Percentiles rank a stretch among this genome's conserved stretches.
These are phyloP conservation scores for Choanephora cucurbitarum DNA, from an alignment of 371 early-diverging fungal species.

Conservation along the genomic window DNA sequence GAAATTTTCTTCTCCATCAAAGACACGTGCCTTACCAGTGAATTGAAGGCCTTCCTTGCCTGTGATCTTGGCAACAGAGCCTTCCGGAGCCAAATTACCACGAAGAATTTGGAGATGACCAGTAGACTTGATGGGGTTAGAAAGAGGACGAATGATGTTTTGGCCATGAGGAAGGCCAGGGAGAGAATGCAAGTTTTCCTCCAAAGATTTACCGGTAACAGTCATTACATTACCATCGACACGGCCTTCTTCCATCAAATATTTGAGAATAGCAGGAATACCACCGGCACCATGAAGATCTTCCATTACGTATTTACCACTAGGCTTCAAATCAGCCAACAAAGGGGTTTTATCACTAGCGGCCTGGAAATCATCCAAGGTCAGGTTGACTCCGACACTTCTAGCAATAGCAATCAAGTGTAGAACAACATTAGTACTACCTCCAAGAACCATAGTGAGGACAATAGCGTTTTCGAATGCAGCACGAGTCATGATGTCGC, in stretches of 20 bases:
- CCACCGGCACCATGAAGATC: constrained; percentile 84
- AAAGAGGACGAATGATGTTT: constrained; percentile 84
- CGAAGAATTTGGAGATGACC: constrained; percentile 93
- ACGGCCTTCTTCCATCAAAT: constrained; percentile 71
- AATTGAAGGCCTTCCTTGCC: constrained; percentile 96
- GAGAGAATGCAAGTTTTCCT: constrained; percentile 72
- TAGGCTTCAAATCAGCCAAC: constrained; percentile 96
- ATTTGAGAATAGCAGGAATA: constrained; percentile 86
- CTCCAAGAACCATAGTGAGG: constrained; percentile 90
- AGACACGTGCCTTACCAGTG: constrained; percentile 85
- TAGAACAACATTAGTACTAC: constrained; percentile 96
- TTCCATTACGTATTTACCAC: constrained; percentile 89
- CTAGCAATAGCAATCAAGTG: constrained; percentile 95
- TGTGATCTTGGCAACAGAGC: constrained; percentile 95
- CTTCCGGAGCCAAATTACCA: constrained; percentile 95
- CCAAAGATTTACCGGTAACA: constrained; percentile 86
- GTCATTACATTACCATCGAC: constrained; percentile 82
- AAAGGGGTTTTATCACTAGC: constrained; percentile 89
- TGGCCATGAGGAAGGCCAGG: constrained; percentile 78
- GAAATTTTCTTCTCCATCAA: constrained; percentile 90
- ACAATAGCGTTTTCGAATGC: constrained; percentile 96
- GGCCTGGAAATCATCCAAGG: constrained; percentile 90
- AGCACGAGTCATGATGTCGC: constrained; percentile 91
- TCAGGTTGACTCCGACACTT: constrained; percentile 76
- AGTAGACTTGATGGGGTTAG: constrained; percentile 86